Conservation (phyloP, 345 rosid genomes). For the Melaleuca quinquenervia region DNA sequence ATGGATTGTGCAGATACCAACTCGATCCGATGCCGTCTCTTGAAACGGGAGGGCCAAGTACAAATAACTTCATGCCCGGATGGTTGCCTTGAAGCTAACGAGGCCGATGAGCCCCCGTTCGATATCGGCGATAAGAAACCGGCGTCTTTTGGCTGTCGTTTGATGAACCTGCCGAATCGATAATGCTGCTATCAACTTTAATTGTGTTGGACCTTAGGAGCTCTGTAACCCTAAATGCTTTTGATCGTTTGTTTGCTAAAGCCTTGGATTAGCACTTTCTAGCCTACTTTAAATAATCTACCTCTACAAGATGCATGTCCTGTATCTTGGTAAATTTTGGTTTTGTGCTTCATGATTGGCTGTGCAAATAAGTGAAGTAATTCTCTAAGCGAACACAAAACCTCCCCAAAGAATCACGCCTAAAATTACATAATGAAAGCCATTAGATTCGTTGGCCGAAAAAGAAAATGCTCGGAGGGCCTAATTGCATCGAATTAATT, state of each 20-base stretch:
- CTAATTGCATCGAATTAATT: not conserved
- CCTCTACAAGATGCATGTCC: not conserved
- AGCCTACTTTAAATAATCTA: not conserved
- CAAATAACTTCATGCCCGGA: conserved; percentile 73
- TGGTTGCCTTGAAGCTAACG: conserved; percentile 55
- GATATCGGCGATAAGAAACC: not conserved
- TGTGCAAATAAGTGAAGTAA: not conserved
- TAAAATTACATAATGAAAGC: not conserved
- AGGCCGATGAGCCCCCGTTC: not conserved
- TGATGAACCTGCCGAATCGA: not conserved
- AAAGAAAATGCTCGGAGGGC: not conserved
- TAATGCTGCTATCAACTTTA: not conserved
- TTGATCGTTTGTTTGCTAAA: not conserved
- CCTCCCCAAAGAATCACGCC: no score
- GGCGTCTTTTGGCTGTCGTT: not conserved
- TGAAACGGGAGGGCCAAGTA: conserved; percentile 58
- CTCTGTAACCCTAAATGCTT: not conserved
- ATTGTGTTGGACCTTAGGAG: not conserved
- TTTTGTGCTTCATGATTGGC: not conserved
- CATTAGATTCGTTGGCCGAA: not conserved
- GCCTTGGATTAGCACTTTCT: not conserved
- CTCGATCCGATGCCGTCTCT: conserved; percentile 31
- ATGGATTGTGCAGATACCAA: conserved; percentile 2
- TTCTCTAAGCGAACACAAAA: no score
- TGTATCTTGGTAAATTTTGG: not conserved